A percentile compares a stretch with the other conserved stretches of the same genome.
Conservation (phyloP, 257 asterid genomes). For the Fraxinus cuspidata region DNA sequence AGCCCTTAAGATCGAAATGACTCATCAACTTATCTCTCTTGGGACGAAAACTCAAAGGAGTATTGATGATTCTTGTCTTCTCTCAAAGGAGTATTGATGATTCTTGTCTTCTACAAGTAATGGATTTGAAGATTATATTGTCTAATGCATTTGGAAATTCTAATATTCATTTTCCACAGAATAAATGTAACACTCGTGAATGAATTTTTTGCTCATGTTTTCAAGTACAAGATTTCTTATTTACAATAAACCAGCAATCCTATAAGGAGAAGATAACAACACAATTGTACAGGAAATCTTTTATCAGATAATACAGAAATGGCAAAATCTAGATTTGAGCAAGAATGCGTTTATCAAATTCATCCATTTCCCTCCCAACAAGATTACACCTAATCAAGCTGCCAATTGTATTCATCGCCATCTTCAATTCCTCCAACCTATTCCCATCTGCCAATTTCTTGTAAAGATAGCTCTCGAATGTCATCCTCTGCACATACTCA, state of each 20-base stretch:
- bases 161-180: neutral
- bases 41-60: too few relatives aligned
- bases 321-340: constrained; percentile 19
- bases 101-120: too few relatives aligned
- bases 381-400: constrained; percentile 66
- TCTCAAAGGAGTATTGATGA: too few relatives aligned
- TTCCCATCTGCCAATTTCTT: constrained; percentile 68
- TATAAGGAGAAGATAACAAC: neutral
- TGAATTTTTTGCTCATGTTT: neutral
- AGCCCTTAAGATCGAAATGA: too few relatives aligned
- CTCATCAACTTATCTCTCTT: too few relatives aligned
- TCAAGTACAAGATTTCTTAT: neutral
- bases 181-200: neutral
- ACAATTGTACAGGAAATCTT: neutral
- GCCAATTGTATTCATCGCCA: constrained; percentile 60
- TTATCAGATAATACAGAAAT: neutral
- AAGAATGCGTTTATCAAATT: constrained; percentile 21
- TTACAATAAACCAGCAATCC: neutral
- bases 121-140: too few relatives aligned
- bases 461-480: constrained; percentile 81
- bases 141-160: too few relatives aligned
- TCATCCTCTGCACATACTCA: constrained; percentile 81
- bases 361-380: constrained; percentile 48
- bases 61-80: too few relatives aligned
- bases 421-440: constrained; percentile 53